These are phyloP conservation scores for Xylariaceae sp. DNA, from an alignment of 2,329 filamentous ascomycete species.

Conservation along the genomic window DNA sequence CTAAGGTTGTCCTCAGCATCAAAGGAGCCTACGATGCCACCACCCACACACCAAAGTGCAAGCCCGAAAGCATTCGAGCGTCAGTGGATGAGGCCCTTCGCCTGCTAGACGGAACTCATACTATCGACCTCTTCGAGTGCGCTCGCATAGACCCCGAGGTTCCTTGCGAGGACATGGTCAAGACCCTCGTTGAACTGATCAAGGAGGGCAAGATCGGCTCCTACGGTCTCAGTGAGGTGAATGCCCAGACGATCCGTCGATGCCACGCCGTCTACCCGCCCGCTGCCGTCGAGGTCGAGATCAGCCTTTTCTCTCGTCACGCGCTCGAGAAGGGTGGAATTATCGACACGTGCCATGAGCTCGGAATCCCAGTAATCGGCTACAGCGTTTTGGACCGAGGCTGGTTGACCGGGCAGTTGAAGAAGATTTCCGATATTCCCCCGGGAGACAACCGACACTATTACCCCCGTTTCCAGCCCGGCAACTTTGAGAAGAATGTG, in stretches of 20 bases:
- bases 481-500: slow-evolving; percentile 50
- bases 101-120: slow-evolving; percentile 40
- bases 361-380: slow-evolving; percentile 51
- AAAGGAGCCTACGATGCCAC: slow-evolving; percentile 40
- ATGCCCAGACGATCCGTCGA: slow-evolving; percentile 34
- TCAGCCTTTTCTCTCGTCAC: slow-evolving; percentile 51
- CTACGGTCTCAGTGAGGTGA: slow-evolving; percentile 31
- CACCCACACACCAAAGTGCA: slow-evolving; percentile 35
- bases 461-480: slow-evolving; percentile 34
- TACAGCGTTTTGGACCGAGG: slow-evolving; percentile 57
- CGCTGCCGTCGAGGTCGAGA: slow-evolving; percentile 34
- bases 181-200: slow-evolving; percentile 27
- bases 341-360: slow-evolving; percentile 45
- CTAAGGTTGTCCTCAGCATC: slow-evolving; percentile 45
- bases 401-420: slow-evolving; percentile 47
- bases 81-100: slow-evolving; percentile 42
- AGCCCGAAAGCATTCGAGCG: slow-evolving; percentile 35
- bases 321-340: slow-evolving; percentile 47
- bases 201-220: slow-evolving; percentile 28
- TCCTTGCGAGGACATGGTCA: slow-evolving; percentile 30
- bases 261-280: slow-evolving; percentile 52
- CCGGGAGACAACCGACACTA: slow-evolving; percentile 42
- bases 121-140: slow-evolving; percentile 45
- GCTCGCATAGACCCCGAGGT: slow-evolving; percentile 40
- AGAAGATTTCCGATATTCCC: slow-evolving; percentile 43